Conservation (phyloP, 139 green algal genomes). For the Deuterostichococcus epilithicus region DNA sequence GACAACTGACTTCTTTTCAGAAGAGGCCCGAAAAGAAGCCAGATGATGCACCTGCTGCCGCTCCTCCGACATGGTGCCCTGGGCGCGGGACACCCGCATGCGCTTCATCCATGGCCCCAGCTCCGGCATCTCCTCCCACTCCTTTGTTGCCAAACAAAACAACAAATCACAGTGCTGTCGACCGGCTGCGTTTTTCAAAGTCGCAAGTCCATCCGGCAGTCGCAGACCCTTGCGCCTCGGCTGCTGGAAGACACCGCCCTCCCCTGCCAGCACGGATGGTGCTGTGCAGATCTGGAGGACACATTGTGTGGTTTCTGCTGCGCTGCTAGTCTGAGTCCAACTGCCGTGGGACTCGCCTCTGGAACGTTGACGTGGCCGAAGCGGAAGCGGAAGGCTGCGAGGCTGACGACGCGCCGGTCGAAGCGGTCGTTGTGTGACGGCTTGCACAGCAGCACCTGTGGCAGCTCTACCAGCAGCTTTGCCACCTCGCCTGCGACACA, state of each 20-base stretch:
- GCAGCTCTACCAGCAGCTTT: constrained; percentile 30
- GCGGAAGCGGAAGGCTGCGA: constrained; percentile 35
- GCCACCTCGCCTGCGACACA: constrained; percentile 30
- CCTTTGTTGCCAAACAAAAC: constrained; percentile 19
- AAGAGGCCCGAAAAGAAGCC: neutral
- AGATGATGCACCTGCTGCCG: constrained; percentile 19
- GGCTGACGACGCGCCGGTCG: constrained; percentile 50
- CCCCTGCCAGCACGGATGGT: too few species aligned
- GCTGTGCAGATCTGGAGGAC: too few species aligned
- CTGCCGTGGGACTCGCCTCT: too few species aligned
- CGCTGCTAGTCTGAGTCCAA: too few species aligned
- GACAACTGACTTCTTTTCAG: too few species aligned
- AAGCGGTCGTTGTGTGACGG: constrained; percentile 50
- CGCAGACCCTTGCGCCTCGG: too few species aligned
- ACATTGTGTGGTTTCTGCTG: too few species aligned
- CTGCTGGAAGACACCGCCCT: too few species aligned
- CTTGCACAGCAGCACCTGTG: constrained; percentile 63
- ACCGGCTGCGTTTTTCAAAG: too few species aligned
- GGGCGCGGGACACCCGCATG: constrained; percentile 32
- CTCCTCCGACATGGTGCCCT: constrained; percentile 39
- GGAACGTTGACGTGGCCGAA: constrained; percentile 59
- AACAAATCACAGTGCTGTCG: neutral
- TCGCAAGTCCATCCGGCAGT: too few species aligned
- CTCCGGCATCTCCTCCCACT: constrained; percentile 30
- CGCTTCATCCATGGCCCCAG: constrained; percentile 45